These are phyloP conservation scores for Phytopythium mirpurense DNA, from an alignment of 352 stramenopile species.

Conservation along the genomic window DNA sequence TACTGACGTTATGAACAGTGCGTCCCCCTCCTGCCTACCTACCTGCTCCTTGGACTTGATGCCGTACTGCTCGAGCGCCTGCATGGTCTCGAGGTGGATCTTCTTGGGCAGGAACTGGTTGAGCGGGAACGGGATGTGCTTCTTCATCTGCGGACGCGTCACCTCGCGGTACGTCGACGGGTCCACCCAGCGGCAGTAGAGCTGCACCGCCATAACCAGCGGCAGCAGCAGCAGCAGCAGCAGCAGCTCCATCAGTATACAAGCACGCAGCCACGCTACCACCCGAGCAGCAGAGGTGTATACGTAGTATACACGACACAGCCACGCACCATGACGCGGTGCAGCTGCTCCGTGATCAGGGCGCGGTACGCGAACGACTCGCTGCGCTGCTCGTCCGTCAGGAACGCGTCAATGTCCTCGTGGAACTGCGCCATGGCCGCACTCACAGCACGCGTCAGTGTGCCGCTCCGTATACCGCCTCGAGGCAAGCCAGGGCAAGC, in stretches of 20 bases:
- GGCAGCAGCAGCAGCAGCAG: too few relatives aligned
- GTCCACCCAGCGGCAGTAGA: conserved; percentile 84
- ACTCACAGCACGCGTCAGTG: too few relatives aligned
- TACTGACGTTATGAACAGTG: too few relatives aligned
- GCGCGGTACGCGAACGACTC: conserved; percentile 80
- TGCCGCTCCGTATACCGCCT: too few relatives aligned
- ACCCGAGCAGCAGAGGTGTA: too few relatives aligned
- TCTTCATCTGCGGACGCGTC: conserved; percentile 76
- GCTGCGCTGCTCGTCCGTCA: conserved; percentile 67
- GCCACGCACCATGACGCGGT: conserved; percentile 55
- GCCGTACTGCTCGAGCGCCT: conserved; percentile 43
- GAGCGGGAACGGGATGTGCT: conserved; percentile 76
- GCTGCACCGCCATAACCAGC: too few relatives aligned
- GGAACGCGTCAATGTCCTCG: conserved; percentile 64
- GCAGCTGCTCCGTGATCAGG: conserved; percentile 81
- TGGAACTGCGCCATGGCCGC: conserved; percentile 49
- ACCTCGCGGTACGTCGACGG: conserved; percentile 80
- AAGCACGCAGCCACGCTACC: too few relatives aligned
- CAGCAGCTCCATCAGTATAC: too few relatives aligned
- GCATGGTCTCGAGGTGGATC: conserved; percentile 70
- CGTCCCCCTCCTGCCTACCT: too few relatives aligned
- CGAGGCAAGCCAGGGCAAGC: too few relatives aligned
- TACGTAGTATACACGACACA: too few relatives aligned
- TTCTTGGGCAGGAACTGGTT: conserved; percentile 84
- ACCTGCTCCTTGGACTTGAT: conserved; percentile 67